Evolutionary conservation across 306 rosid species (phyloP).

Genomic region (Vigna unguiculata): DNA sequence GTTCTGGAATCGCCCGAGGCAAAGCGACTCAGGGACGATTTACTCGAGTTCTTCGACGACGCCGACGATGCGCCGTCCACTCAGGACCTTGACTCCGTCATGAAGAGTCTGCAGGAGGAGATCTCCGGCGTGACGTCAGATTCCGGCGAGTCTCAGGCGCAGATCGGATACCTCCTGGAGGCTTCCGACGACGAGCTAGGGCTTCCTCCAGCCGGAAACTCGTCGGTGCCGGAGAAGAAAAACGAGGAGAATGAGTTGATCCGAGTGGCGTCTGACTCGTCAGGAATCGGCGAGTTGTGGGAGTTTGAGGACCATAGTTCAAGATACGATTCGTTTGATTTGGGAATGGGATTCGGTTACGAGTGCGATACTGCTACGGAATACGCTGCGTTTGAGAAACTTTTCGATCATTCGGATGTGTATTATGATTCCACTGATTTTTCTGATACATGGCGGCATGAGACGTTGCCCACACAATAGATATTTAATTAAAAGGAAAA

Average conservation of each 20-base stretch:
- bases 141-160: conserved; percentile 74
- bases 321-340: conserved; percentile 70
- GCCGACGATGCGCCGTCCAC: conserved; percentile 55
- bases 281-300: conserved; percentile 75
- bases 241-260: conserved; percentile 52
- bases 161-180: conserved; percentile 74
- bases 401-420: conserved; percentile 74
- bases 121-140: conserved; percentile 65
- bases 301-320: conserved; percentile 66
- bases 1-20: conserved; percentile 62
- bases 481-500: not conserved
- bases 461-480: conserved; percentile 73
- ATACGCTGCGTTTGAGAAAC: conserved; percentile 65
- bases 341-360: conserved; percentile 47
- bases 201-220: conserved; percentile 64
- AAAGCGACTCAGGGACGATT: conserved; percentile 70
- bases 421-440: conserved; percentile 63
- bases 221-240: conserved; percentile 36
- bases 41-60: conserved; percentile 72
- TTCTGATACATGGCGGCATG: conserved; percentile 72
- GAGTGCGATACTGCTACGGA: conserved; percentile 34
- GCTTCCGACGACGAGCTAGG: conserved; percentile 96
- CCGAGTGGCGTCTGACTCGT: conserved; percentile 62
- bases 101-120: conserved; percentile 82
- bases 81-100: conserved; percentile 79